Base-by-base conservation (phyloP, 345 rosid genomes). In the Gynandropsis gynandra region DNA sequence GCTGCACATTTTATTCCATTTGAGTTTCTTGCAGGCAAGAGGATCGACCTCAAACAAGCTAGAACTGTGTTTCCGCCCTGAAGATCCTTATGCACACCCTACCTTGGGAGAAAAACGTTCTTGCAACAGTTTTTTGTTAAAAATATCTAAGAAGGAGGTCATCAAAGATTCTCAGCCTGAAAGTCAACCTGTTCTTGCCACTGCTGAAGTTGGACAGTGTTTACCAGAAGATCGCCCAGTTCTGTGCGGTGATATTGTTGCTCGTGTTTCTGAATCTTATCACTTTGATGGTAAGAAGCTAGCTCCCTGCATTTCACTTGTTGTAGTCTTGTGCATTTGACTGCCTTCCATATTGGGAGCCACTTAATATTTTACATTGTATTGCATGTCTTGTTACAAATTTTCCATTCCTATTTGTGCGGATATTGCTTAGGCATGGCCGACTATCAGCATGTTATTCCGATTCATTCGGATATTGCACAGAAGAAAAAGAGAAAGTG, bases 361-460 rank as follows among this genome's bases (percentile, higher is more conserved):
- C 10, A 16, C 12, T 29, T 38, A 17, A 27, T 6, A 15, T 29
- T 9, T 41, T 12, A 18, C 16, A 20, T 15, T 47, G 29, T 49
- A 8, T 47, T 5, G 17, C 16, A 1, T n/a, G 2, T 24, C 2
- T 24, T 24, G 2, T 24, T 24, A 5, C n/a, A 37, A 37, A 37
- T 3, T 5, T 31, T 31, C 19, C 19, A 33, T 14, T 48, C 55
- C 21, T 38, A 6, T 39, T 19, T 16, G 10, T 43, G 47, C 57
- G 47, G 52, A 12, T 58, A 31, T 33, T 52, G 21, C 42, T 2
- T 64, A 89, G 97, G 98, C 50, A 87, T 87, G 96, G 92, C 65
- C 16, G 98, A 90, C 66, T 90, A 84, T 62, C 98, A 90, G 73
- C 96, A 87, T 76, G 96, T 90, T 42, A 68, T 90, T 40, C 71